Evolutionary conservation across 805 yeast species (phyloP).

Genomic region (Nakazawaea populi): DNA sequence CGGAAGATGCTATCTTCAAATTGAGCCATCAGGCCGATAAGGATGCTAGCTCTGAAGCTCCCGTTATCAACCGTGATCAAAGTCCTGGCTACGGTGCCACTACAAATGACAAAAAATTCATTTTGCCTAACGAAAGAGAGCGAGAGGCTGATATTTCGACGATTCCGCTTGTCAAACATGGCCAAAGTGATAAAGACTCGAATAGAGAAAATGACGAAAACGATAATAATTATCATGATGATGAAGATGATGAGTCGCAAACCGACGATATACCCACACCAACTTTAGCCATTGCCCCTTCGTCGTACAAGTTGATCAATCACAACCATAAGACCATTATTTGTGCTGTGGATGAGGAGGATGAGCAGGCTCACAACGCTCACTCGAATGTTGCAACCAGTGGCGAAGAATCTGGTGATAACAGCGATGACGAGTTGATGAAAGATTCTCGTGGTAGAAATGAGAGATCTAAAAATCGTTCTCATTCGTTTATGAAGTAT

Average conservation of each 20-base stretch:
- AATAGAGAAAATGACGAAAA: slow-evolving; percentile 10
- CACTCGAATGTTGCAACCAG: background rate
- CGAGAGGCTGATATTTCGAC: slow-evolving; percentile 9
- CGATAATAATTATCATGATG: background rate
- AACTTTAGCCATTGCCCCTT: slow-evolving; percentile 7
- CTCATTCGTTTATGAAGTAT: slow-evolving; percentile 6
- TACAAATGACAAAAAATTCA: slow-evolving; percentile 7
- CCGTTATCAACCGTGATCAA: slow-evolving; percentile 2
- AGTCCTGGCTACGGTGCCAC: slow-evolving; percentile 10
- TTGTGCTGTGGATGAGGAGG: slow-evolving; percentile 10
- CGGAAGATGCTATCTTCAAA: slow-evolving; percentile 21
- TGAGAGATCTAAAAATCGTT: background rate
- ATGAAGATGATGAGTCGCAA: background rate
- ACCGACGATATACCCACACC: background rate
- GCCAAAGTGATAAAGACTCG: background rate
- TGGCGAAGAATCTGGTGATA: slow-evolving; percentile 2
- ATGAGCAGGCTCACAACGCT: slow-evolving; percentile 4
- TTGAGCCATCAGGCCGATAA: slow-evolving; percentile 4
- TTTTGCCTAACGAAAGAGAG: slow-evolving; percentile 9
- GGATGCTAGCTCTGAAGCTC: slow-evolving; percentile 2
- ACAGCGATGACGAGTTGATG: slow-evolving; percentile 4
- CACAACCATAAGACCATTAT: slow-evolving; percentile 12
- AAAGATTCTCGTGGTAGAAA: background rate
- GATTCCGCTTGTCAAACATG: background rate
- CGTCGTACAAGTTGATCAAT: slow-evolving; percentile 10